phyloP scores from a whole-genome alignment of 805 yeast species.

The Nakazawaea siamensis region DNA sequence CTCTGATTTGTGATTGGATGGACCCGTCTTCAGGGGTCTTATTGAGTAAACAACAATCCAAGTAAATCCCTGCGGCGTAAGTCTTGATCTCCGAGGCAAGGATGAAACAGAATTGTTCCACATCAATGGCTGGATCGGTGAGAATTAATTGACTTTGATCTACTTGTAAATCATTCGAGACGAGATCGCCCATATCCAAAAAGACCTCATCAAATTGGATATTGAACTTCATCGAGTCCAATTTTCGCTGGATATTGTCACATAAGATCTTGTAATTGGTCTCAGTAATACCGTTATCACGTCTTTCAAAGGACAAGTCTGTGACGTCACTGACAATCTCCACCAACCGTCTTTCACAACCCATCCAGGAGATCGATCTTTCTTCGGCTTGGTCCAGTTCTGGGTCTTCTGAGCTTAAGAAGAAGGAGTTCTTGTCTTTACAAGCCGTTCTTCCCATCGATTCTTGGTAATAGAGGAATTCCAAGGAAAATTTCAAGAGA shows the following conservation, averaged over 20 bases:
- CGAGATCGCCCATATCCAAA: slow-evolving; percentile 14
- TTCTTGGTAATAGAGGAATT: slow-evolving; percentile 11
- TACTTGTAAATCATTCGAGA: not conserved
- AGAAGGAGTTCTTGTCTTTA: slow-evolving; percentile 11
- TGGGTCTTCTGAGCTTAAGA: slow-evolving; percentile 13
- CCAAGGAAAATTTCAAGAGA: slow-evolving; percentile 8
- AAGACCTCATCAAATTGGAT: slow-evolving; percentile 17
- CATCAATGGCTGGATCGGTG: slow-evolving; percentile 1
- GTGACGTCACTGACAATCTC: slow-evolving; percentile 24
- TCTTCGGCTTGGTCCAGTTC: slow-evolving; percentile 9
- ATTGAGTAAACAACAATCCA: slow-evolving; percentile 22
- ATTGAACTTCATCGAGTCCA: slow-evolving; percentile 14
- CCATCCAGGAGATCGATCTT: slow-evolving; percentile 24
- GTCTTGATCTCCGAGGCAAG: slow-evolving; percentile 23
- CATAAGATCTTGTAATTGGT: slow-evolving; percentile 1
- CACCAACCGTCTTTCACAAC: slow-evolving; percentile 21
- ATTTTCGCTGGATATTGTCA: slow-evolving; percentile 4
- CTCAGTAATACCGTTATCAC: slow-evolving; percentile 2
- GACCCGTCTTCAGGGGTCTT: slow-evolving; percentile 20
- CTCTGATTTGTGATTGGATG: slow-evolving; percentile 14
- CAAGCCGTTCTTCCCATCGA: slow-evolving; percentile 13
- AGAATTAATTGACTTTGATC: slow-evolving; percentile 5
- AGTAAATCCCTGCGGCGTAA: slow-evolving; percentile 17
- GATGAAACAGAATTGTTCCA: slow-evolving; percentile 21
- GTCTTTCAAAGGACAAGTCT: slow-evolving; percentile 24